phyloP scores from a whole-genome alignment of 1,284 basidiomycete species.

The Vanrija sp. region DNA sequence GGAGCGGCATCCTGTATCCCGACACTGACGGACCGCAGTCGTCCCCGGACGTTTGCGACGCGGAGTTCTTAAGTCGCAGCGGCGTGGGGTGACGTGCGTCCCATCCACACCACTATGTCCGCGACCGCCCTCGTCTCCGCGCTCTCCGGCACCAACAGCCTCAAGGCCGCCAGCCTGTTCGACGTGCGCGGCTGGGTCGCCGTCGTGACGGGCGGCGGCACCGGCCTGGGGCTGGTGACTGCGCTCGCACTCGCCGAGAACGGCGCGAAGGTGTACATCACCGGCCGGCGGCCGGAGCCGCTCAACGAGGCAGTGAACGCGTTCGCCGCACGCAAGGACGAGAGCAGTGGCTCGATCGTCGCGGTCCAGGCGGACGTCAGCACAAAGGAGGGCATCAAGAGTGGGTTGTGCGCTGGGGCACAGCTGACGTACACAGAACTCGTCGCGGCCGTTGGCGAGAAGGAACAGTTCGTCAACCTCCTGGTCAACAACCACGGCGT shows the following conservation, averaged over 20 bases:
- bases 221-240: conserved; percentile 35
- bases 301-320: conserved; percentile 31
- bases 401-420: too few relatives aligned
- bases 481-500: conserved; percentile 43
- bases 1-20: too few relatives aligned
- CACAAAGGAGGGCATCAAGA: conserved; percentile 38
- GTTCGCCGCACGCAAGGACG: not conserved
- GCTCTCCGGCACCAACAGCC: conserved; percentile 9
- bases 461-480: conserved; percentile 38
- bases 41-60: too few relatives aligned
- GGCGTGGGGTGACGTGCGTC: too few relatives aligned
- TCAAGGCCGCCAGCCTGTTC: conserved; percentile 22
- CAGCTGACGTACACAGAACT: too few relatives aligned
- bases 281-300: conserved; percentile 41
- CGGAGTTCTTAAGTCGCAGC: too few relatives aligned
- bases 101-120: not conserved
- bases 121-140: conserved; percentile 4
- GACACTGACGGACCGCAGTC: too few relatives aligned
- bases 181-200: conserved; percentile 28
- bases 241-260: conserved; percentile 43
- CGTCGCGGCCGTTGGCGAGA: conserved; percentile 10
- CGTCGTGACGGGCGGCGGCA: conserved; percentile 36
- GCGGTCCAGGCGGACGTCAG: conserved; percentile 39
- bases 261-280: conserved; percentile 50
- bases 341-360: conserved; percentile 26